These are phyloP conservation scores for Trypanosoma platydactyli DNA, from an alignment of 208 protist species.

Conservation along the genomic window DNA sequence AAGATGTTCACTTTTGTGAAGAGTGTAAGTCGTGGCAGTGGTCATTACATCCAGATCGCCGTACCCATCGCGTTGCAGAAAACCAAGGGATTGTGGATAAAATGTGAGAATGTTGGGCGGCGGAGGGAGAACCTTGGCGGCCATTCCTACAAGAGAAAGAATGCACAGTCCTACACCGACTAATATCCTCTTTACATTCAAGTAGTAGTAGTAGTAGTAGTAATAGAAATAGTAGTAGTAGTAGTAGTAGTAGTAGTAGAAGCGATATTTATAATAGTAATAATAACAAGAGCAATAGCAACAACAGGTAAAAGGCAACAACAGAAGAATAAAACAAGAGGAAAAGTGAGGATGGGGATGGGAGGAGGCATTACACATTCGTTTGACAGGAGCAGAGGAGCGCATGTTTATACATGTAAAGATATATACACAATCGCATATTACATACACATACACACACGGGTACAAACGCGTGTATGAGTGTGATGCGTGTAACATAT, in stretches of 20 bases:
- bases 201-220: background rate
- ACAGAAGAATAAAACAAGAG: background rate
- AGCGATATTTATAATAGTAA: too few species aligned
- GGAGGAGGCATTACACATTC: background rate
- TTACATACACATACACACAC: background rate
- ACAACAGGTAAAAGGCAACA: background rate
- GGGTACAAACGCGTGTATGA: background rate
- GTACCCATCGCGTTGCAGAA: constrained; percentile 44
- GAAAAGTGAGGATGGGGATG: background rate
- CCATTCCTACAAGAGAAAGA: constrained; percentile 18
- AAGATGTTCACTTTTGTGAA: constrained; percentile 40
- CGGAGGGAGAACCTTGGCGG: constrained; percentile 20
- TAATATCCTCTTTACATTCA: constrained; percentile 3
- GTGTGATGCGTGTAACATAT: background rate
- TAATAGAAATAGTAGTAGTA: background rate
- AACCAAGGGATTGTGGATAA: constrained; percentile 77
- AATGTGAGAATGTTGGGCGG: constrained; percentile 27
- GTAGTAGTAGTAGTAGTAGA: background rate
- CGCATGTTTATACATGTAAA: constrained; percentile 11
- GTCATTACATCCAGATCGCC: constrained; percentile 55
- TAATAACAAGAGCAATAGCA: background rate
- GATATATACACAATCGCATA: constrained; percentile 9
- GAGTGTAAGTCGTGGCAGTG: constrained; percentile 49
- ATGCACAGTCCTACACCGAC: background rate
- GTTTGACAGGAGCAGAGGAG: background rate